A percentile compares a stretch with the other conserved stretches of the same genome.
phyloP scores from a whole-genome alignment of 495 filamentous ascomycete species.

The Xylaria flabelliformis region DNA sequence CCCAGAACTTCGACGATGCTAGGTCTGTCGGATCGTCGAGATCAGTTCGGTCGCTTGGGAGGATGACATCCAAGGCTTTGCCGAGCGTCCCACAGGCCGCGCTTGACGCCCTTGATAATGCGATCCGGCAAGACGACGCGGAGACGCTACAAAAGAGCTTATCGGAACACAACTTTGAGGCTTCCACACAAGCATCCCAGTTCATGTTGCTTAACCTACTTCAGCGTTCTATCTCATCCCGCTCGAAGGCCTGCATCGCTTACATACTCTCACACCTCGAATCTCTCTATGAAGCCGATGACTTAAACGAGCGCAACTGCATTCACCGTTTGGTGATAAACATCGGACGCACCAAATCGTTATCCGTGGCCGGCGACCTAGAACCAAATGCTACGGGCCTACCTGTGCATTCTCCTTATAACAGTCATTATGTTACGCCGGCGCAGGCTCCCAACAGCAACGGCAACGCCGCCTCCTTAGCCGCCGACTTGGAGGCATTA shows the following conservation, averaged over 20 bases:
- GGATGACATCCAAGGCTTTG: constrained; percentile 71
- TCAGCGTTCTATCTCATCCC: constrained; percentile 79
- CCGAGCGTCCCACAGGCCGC: constrained; percentile 70
- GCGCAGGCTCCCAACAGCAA: constrained; percentile 58
- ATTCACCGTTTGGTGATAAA: constrained; percentile 90
- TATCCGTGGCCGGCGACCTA: constrained; percentile 54
- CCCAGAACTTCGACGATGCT: constrained; percentile 71
- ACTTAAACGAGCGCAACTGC: constrained; percentile 92
- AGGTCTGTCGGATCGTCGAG: constrained; percentile 62
- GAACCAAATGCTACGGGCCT: constrained; percentile 55
- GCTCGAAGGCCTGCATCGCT: constrained; percentile 70
- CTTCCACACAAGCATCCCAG: constrained; percentile 61
- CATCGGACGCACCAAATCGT: constrained; percentile 79
- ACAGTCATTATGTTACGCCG: constrained; percentile 66
- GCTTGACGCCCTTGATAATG: constrained; percentile 76
- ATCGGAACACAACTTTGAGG: constrained; percentile 58
- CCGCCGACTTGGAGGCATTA: constrained; percentile 54
- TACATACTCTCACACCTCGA: constrained; percentile 69
- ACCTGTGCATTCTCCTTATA: constrained; percentile 66
- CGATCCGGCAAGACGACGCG: constrained; percentile 77
- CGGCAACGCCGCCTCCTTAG: constrained; percentile 52
- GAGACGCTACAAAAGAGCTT: constrained; percentile 65
- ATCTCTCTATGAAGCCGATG: constrained; percentile 81
- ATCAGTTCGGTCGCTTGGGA: constrained; percentile 73
- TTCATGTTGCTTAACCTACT: constrained; percentile 77